These are phyloP conservation scores for Hypoxylon sp. DNA, from an alignment of 2,329 filamentous ascomycete genomes.

Conservation along the genomic window DNA sequence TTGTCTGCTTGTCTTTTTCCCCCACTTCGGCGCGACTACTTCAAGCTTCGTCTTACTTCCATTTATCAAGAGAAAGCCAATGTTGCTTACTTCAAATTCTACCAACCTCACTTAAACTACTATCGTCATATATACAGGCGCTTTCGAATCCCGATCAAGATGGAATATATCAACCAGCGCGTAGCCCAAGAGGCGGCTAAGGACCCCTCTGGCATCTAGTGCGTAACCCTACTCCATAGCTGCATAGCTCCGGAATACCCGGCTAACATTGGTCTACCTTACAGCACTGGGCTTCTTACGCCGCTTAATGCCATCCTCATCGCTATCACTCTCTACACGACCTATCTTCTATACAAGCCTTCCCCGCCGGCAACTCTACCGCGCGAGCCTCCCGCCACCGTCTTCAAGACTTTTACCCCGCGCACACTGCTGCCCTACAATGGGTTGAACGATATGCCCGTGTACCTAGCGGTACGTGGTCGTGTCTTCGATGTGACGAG, in stretches of 20 bases:
- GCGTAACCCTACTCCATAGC: constrained; percentile 28
- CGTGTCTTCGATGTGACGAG: constrained; percentile 88
- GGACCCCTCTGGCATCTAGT: constrained; percentile 49
- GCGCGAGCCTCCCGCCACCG: constrained; percentile 63
- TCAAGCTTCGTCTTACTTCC: not conserved
- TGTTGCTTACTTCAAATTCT: too few species aligned
- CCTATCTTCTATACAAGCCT: constrained; percentile 64
- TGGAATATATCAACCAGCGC: constrained; percentile 67
- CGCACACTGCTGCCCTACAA: constrained; percentile 86
- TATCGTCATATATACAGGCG: not conserved
- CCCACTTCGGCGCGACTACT: constrained; percentile 12
- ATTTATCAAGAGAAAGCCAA: too few species aligned
- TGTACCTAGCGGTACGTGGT: constrained; percentile 91
- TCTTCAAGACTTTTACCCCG: constrained; percentile 77
- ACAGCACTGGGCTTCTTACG: constrained; percentile 59
- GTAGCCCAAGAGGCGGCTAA: constrained; percentile 62
- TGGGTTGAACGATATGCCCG: constrained; percentile 75
- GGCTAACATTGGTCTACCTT: constrained; percentile 24
- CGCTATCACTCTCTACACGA: constrained; percentile 63
- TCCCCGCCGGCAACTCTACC: constrained; percentile 57
- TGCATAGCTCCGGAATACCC: constrained; percentile 14
- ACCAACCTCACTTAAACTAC: not conserved
- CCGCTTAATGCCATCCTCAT: constrained; percentile 71
- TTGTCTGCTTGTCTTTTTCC: too few species aligned
- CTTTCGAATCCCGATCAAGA: constrained; percentile 37